phyloP scores from a whole-genome alignment of 2,329 filamentous ascomycete species.

The Pseudohalonectria lignicola region DNA sequence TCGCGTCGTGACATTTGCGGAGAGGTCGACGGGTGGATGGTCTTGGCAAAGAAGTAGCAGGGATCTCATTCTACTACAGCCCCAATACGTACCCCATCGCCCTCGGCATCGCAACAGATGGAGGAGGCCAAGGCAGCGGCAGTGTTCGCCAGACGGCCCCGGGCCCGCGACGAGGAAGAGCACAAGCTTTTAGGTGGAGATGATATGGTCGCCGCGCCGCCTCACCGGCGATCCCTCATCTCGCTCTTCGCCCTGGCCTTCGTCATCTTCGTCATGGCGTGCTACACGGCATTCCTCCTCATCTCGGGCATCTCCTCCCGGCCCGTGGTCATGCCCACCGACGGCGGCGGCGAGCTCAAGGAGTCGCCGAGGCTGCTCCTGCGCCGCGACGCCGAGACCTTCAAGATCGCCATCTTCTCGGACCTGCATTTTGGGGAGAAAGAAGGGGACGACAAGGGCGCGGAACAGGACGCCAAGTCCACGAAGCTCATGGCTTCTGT shows the following conservation, averaged over 20 bases:
- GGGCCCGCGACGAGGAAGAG: no score
- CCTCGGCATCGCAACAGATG: no score
- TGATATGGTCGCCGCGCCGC: no score
- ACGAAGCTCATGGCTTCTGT: conserved; percentile 45
- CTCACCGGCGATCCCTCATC: not conserved
- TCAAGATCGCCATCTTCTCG: conserved; percentile 31
- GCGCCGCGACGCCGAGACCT: conserved; percentile 2
- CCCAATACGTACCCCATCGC: no score
- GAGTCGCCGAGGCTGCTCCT: not conserved
- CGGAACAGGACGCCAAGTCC: conserved; percentile 44
- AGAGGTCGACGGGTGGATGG: no score
- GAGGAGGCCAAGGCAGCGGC: no score
- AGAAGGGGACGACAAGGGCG: conserved; percentile 20
- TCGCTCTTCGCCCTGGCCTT: not conserved
- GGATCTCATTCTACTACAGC: no score
- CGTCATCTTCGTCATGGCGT: not conserved
- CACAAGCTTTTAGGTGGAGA: no score
- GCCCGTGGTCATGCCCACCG: not conserved
- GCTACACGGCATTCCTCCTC: not conserved
- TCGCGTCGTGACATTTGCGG: no score
- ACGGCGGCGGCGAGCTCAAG: not conserved
- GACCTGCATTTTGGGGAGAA: conserved; percentile 47
- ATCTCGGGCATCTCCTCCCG: not conserved
- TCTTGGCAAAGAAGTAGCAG: no score
- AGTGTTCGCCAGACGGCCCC: no score